phyloP scores from a whole-genome alignment of 192 early-diverging fungal species.

The Phycomyces nitens region DNA sequence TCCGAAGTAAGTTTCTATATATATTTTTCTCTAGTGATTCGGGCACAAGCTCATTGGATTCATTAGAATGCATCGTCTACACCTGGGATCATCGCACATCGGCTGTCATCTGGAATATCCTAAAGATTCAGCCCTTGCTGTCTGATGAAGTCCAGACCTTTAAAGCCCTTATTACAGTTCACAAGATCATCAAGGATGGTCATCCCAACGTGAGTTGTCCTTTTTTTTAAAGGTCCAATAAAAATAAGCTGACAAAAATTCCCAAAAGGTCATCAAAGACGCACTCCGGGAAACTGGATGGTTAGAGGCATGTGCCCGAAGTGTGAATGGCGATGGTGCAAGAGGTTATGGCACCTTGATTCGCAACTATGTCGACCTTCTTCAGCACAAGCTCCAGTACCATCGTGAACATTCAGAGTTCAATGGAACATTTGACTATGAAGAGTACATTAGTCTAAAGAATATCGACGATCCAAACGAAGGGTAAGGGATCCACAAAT shows the following conservation, averaged over 20 bases:
- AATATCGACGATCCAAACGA: slow-evolving; percentile 97
- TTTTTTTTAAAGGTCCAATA: no score
- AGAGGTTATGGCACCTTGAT: slow-evolving; percentile 81
- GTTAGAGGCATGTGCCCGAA: slow-evolving; percentile 71
- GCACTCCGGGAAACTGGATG: slow-evolving; percentile 75
- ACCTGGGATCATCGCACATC: slow-evolving; percentile 91
- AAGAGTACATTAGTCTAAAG: slow-evolving; percentile 92
- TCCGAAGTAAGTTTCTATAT: slow-evolving; percentile 53
- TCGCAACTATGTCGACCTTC: slow-evolving; percentile 84
- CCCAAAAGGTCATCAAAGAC: slow-evolving; percentile 86
- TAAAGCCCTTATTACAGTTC: slow-evolving; percentile 90
- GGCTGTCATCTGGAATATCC: slow-evolving; percentile 77
- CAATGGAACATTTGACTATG: slow-evolving; percentile 93
- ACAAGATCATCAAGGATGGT: slow-evolving; percentile 94
- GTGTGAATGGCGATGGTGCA: slow-evolving; percentile 46
- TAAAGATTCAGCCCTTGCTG: slow-evolving; percentile 84
- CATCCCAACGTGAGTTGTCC: slow-evolving; percentile 64
- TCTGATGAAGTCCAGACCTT: slow-evolving; percentile 94
- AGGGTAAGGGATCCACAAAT: slow-evolving; percentile 53
- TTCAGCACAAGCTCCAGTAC: slow-evolving; percentile 88
- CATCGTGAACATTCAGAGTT: slow-evolving; percentile 90
- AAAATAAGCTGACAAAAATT: no score
- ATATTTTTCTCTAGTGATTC: neutral
- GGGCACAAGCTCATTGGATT: no score
- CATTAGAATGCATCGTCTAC: slow-evolving; percentile 78